These are phyloP conservation scores for Geotrichum ghanense DNA, from an alignment of 805 yeast genomes.

Conservation along the genomic window DNA sequence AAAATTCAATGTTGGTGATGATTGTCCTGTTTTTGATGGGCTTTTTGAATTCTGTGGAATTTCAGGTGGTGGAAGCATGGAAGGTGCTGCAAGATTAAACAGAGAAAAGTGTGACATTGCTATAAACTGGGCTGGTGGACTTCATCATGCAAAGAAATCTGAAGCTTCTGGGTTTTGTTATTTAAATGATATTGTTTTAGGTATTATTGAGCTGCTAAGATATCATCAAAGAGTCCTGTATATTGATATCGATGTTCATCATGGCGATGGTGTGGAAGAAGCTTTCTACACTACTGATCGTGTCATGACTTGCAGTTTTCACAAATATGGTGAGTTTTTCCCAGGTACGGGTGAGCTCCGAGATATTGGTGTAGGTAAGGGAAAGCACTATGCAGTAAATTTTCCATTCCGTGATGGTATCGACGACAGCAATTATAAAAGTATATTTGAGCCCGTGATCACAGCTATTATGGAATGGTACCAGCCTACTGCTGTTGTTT, in stretches of 20 bases:
- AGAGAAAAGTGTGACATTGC: slow-evolving; percentile 88
- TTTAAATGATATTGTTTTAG: slow-evolving; percentile 85
- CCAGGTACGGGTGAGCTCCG: slow-evolving; percentile 95
- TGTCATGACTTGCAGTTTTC: slow-evolving; percentile 94
- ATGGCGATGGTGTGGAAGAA: slow-evolving; percentile 97
- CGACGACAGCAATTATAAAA: slow-evolving; percentile 85
- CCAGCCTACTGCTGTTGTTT: slow-evolving; percentile 87
- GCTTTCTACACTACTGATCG: slow-evolving; percentile 92
- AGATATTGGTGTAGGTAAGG: slow-evolving; percentile 81
- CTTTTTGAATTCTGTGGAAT: slow-evolving; percentile 81
- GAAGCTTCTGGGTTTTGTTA: slow-evolving; percentile 96
- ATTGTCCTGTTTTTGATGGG: slow-evolving; percentile 92
- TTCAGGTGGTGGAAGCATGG: slow-evolving; percentile 85
- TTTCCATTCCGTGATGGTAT: slow-evolving; percentile 93
- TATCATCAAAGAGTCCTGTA: slow-evolving; percentile 89
- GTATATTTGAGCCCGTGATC: slow-evolving; percentile 50
- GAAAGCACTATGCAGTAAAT: slow-evolving; percentile 78
- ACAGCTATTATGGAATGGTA: slow-evolving; percentile 84
- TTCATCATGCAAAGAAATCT: slow-evolving; percentile 90
- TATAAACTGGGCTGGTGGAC: slow-evolving; percentile 92
- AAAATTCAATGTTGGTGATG: slow-evolving; percentile 94
- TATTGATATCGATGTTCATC: slow-evolving; percentile 91
- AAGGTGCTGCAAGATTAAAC: slow-evolving; percentile 74
- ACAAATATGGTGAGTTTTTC: slow-evolving; percentile 91
- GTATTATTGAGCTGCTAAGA: slow-evolving; percentile 71